Evolutionary conservation across 306 rosid genomes (phyloP).

Genomic region (Abrus pulchellus): DNA sequence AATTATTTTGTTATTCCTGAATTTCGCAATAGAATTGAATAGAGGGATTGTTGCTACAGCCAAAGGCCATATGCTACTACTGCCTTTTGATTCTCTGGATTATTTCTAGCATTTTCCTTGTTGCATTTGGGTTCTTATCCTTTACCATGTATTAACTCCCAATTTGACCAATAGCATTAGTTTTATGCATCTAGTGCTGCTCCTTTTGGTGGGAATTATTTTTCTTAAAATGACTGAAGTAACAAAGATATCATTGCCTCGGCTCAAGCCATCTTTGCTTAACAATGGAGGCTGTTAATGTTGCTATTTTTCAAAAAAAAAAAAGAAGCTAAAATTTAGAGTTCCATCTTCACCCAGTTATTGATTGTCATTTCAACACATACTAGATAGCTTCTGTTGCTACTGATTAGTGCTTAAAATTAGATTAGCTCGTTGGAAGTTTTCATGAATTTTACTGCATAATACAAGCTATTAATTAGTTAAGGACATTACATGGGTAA

Average conservation of each 20-base stretch:
- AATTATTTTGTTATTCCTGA: not conserved
- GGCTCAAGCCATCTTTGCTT: not conserved
- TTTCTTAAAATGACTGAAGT: constrained; percentile 2
- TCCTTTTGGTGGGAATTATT: not conserved
- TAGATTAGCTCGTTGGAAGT: not conserved
- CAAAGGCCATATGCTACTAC: not conserved
- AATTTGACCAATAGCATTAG: not conserved
- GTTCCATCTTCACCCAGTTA: not conserved
- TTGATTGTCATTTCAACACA: not conserved
- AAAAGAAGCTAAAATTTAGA: not conserved
- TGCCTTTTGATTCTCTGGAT: not conserved
- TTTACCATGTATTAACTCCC: not conserved
- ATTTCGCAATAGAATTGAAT: not conserved
- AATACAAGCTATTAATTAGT: not conserved
- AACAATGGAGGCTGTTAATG: constrained; percentile 9
- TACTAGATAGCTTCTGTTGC: constrained; percentile 25
- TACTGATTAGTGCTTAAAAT: not conserved
- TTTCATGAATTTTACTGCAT: constrained; percentile 14
- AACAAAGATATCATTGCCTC: not conserved
- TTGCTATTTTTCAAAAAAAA: not conserved
- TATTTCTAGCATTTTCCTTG: not conserved
- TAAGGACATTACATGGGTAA: not conserved
- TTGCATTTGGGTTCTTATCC: constrained; percentile 1
- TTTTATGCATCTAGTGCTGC: constrained; percentile 1
- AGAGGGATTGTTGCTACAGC: not conserved